These are phyloP conservation scores for Pseudonitzschia delicatissima DNA, from an alignment of 108 stramenopile genomes.

Conservation along the genomic window DNA sequence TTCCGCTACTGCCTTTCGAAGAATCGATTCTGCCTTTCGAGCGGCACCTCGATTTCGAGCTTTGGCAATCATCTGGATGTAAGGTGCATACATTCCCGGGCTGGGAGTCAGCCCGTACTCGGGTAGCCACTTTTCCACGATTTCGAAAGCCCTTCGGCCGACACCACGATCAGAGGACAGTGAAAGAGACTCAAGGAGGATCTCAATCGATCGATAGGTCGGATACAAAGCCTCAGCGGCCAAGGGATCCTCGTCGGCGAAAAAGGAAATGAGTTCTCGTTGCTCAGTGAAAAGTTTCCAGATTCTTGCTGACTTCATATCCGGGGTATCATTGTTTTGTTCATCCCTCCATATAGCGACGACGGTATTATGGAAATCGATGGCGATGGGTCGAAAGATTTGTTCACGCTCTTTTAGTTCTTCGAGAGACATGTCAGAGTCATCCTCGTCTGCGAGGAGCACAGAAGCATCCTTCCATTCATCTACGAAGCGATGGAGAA, in stretches of 20 bases:
- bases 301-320: conserved; percentile 8
- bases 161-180: conserved; percentile 19
- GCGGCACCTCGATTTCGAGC: conserved; percentile 29
- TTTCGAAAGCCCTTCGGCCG: conserved; percentile 13
- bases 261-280: conserved; percentile 15
- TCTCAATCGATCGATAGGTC: conserved; percentile 6
- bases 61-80: conserved; percentile 30
- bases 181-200: conserved; percentile 20
- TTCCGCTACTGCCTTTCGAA: conserved; percentile 31
- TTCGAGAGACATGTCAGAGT: background rate
- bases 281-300: conserved; percentile 24
- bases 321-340: background rate
- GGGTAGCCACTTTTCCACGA: conserved; percentile 23
- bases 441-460: conserved; percentile 5
- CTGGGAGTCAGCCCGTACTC: conserved; percentile 19
- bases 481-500: conserved; percentile 13
- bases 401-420: conserved; percentile 18
- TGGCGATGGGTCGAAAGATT: conserved; percentile 20
- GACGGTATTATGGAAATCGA: conserved; percentile 20
- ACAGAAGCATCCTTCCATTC: conserved; percentile 14
- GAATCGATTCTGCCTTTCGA: conserved; percentile 32
- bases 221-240: conserved; percentile 10
- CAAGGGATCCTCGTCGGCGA: background rate
- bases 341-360: conserved; percentile 13
- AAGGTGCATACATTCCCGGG: conserved; percentile 16